Base-by-base conservation (phyloP, 805 yeast genomes). In the Cyberlindnera veronae region DNA sequence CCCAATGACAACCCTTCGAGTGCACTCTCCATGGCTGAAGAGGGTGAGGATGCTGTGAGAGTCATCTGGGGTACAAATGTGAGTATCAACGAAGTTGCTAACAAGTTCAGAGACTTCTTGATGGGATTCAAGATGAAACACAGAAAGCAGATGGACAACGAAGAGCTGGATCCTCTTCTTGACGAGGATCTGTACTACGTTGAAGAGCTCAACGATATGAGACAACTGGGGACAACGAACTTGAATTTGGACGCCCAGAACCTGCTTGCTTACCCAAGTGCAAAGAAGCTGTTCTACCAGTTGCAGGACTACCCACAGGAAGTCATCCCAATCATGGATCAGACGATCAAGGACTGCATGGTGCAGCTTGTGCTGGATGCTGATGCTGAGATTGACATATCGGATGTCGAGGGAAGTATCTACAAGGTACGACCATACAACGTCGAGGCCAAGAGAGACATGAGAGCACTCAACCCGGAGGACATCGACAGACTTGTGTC, bases 61-160 rank as follows among this genome's bases (percentile, higher is more conserved):
- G 95, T 93, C 39, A 91, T 93, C 56, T 93, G 99, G 99, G 99
- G 99, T 64, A 93, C 99, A 1, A 89, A 91, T 58, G 96, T 93
- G 20, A 84, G 95, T 34, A 90, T 93, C 56, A 86, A 80, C 56
- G 96, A 93, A 57, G 82, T 93, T 52, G 75, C 85, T 28, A 83
- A 79, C 50, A 73, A 76, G 36, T 91, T 93, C 66, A 72, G 95
- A 49, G 81, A 81, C 48, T 93, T 93, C 51, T 66, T 93, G 53
- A 81, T 84, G 81, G 77, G 83, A 19, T 93, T 89, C 70, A 85
- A 88, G 59, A 67, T 74, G 64, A 84, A 81, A 55, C 80, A 85
- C 62, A 74, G 97, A 45, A 77, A 76, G 51, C 56, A 59, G 6
- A 59, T 71, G 45, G 74, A 67, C 41, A 66, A 58, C 14, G 61